Evolutionary conservation across 2,329 filamentous ascomycete genomes (phyloP).

Genomic region (Cladosporium sp.): DNA sequence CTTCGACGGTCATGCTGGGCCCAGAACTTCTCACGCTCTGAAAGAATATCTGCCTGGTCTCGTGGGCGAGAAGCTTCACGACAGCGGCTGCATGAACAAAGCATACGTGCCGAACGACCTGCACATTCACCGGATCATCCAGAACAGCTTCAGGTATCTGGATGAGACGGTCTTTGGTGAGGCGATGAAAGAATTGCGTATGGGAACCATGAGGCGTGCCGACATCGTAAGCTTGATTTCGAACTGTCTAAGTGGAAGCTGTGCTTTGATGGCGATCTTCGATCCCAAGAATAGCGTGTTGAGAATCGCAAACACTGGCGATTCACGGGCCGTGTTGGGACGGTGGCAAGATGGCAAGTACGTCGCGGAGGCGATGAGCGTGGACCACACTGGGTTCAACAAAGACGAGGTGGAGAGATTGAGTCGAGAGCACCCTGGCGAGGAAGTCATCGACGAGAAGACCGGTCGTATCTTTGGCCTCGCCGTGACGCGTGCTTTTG

Average conservation of each 20-base stretch:
- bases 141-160: constrained; percentile 34
- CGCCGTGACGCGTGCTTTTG: constrained; percentile 60
- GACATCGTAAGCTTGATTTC: constrained; percentile 7
- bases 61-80: constrained; percentile 19
- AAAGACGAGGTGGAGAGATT: constrained; percentile 52
- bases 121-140: constrained; percentile 32
- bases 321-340: constrained; percentile 61
- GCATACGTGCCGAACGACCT: constrained; percentile 22
- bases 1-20: constrained; percentile 38
- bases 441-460: constrained; percentile 49
- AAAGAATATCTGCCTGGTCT: constrained; percentile 18
- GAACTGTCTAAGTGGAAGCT: constrained; percentile 28
- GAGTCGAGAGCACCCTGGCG: constrained; percentile 54
- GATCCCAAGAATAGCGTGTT: constrained; percentile 50
- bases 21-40: constrained; percentile 24
- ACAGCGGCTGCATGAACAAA: constrained; percentile 17
- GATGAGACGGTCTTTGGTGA: constrained; percentile 32
- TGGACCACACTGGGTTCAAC: constrained; percentile 63
- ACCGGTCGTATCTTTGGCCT: constrained; percentile 56
- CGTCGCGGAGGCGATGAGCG: constrained; percentile 49
- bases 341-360: constrained; percentile 44
- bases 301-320: constrained; percentile 60
- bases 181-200: constrained; percentile 1
- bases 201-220: constrained; percentile 5
- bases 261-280: constrained; percentile 57